Percentiles rank a stretch among this genome's conserved stretches.
phyloP scores from a whole-genome alignment of 2,329 filamentous ascomycete genomes.

The Colletotrichum tamarilloi region DNA sequence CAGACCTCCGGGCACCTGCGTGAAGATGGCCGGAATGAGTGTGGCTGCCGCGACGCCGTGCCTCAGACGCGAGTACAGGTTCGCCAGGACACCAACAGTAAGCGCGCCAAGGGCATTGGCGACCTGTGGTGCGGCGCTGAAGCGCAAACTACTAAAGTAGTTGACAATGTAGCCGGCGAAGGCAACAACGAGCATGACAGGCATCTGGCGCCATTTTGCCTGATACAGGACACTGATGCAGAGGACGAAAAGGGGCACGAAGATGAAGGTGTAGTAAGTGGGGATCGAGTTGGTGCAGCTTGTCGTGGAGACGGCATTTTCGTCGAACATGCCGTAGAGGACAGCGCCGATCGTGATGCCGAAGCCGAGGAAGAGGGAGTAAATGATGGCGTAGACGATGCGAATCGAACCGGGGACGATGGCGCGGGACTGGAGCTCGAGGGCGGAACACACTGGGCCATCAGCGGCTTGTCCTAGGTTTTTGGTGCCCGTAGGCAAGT shows the following conservation, averaged over 20 bases:
- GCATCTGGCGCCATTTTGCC: slow-evolving; percentile 83
- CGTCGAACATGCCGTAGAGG: slow-evolving; percentile 71
- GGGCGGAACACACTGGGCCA: slow-evolving; percentile 56
- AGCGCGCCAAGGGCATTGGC: slow-evolving; percentile 82
- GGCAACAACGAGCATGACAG: slow-evolving; percentile 80
- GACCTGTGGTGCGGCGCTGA: slow-evolving; percentile 77
- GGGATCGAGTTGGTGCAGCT: slow-evolving; percentile 57
- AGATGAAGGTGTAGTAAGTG: slow-evolving; percentile 68
- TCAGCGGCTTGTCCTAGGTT: slow-evolving; percentile 40
- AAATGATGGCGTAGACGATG: slow-evolving; percentile 80
- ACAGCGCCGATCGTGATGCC: slow-evolving; percentile 76
- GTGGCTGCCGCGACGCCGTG: slow-evolving; percentile 63
- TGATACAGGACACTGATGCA: slow-evolving; percentile 83
- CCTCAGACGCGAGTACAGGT: slow-evolving; percentile 74
- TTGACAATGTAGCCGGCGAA: slow-evolving; percentile 81
- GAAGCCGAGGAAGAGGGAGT: slow-evolving; percentile 78
- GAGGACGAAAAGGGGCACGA: slow-evolving; percentile 79
- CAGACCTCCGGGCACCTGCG: slow-evolving; percentile 60
- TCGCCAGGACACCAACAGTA: slow-evolving; percentile 80
- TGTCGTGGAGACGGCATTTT: slow-evolving; percentile 57
- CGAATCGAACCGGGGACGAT: slow-evolving; percentile 78
- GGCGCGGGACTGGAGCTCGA: slow-evolving; percentile 77
- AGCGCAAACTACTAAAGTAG: slow-evolving; percentile 75
- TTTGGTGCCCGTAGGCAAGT: slow-evolving; percentile 1
- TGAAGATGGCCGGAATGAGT: slow-evolving; percentile 60